Conservation (phyloP, 2,329 filamentous ascomycete species). For the Exophiala dermatitidis region DNA sequence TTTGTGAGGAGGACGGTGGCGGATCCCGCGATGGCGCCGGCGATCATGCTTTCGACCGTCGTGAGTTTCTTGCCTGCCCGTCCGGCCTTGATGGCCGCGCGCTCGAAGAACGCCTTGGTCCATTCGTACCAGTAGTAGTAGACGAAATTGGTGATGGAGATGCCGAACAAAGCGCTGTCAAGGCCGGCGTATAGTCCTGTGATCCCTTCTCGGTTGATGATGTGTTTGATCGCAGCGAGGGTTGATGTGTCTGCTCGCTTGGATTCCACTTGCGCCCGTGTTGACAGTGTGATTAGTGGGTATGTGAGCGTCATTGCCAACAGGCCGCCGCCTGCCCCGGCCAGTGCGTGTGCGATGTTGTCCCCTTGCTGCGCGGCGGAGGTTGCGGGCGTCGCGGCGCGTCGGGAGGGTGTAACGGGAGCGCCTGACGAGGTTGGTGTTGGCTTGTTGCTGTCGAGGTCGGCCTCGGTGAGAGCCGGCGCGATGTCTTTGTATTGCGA, state of each 20-base stretch:
- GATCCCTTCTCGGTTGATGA: slow-evolving; percentile 85
- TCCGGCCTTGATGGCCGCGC: slow-evolving; percentile 64
- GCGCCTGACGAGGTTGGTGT: slow-evolving; percentile 12
- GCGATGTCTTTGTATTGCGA: slow-evolving; percentile 18
- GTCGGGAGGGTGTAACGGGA: not conserved
- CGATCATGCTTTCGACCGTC: slow-evolving; percentile 88
- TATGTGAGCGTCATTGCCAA: slow-evolving; percentile 96
- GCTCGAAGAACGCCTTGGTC: slow-evolving; percentile 76
- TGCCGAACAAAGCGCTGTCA: slow-evolving; percentile 90
- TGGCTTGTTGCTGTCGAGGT: slow-evolving; percentile 12
- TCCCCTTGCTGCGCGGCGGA: slow-evolving; percentile 75
- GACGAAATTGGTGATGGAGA: slow-evolving; percentile 97
- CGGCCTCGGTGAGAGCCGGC: slow-evolving; percentile 16
- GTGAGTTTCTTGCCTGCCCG: slow-evolving; percentile 75
- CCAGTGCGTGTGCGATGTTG: slow-evolving; percentile 92
- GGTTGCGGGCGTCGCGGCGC: slow-evolving; percentile 41
- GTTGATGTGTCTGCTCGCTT: slow-evolving; percentile 83
- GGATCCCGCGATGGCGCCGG: slow-evolving; percentile 84
- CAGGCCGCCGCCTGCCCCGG: slow-evolving; percentile 86
- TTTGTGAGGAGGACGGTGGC: slow-evolving; percentile 95
- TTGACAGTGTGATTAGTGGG: slow-evolving; percentile 93
- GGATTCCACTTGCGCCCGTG: slow-evolving; percentile 94
- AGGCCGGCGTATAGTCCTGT: slow-evolving; percentile 85
- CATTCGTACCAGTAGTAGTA: slow-evolving; percentile 99
- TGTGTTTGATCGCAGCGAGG: slow-evolving; percentile 71